These are phyloP conservation scores for Fusarium sp. DNA, from an alignment of 2,329 filamentous ascomycete species.

Conservation along the genomic window DNA sequence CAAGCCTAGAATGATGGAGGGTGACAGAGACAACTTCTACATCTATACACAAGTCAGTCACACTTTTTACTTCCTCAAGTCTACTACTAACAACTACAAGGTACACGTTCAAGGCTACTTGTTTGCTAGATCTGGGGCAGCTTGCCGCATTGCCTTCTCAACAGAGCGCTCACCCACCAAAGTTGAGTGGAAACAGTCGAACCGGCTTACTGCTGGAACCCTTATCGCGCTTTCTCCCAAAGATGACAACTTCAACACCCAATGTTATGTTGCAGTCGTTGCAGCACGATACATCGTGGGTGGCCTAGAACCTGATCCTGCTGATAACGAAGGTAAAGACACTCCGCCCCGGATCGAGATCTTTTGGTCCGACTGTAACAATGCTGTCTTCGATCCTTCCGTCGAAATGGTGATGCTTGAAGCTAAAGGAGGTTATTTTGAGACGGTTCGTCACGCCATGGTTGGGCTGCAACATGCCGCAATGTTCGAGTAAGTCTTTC, in stretches of 20 bases:
- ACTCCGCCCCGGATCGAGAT: constrained; percentile 77
- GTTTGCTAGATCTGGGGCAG: constrained; percentile 69
- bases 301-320: constrained; percentile 65
- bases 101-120: constrained; percentile 73
- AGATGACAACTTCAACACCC: constrained; percentile 68
- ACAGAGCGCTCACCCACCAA: constrained; percentile 69
- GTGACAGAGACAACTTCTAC: constrained; percentile 55
- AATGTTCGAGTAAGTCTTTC: constrained; percentile 59
- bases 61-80: neutral
- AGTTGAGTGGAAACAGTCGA: constrained; percentile 70
- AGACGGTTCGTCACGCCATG: constrained; percentile 78
- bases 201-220: constrained; percentile 61
- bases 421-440: constrained; percentile 76
- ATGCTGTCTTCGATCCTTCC: constrained; percentile 73
- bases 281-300: constrained; percentile 71
- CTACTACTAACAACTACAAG: constrained; percentile 50
- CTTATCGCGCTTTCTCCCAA: constrained; percentile 63
- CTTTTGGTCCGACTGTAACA: constrained; percentile 69
- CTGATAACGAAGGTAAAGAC: constrained; percentile 28
- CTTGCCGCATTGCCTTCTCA: constrained; percentile 76
- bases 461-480: constrained; percentile 72
- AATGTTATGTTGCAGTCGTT: constrained; percentile 76
- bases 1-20: constrained; percentile 66
- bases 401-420: constrained; percentile 83
- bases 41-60: constrained; percentile 72